These are phyloP conservation scores for Ramaria sp. DNA, from an alignment of 768 basidiomycete genomes.

Conservation along the genomic window DNA sequence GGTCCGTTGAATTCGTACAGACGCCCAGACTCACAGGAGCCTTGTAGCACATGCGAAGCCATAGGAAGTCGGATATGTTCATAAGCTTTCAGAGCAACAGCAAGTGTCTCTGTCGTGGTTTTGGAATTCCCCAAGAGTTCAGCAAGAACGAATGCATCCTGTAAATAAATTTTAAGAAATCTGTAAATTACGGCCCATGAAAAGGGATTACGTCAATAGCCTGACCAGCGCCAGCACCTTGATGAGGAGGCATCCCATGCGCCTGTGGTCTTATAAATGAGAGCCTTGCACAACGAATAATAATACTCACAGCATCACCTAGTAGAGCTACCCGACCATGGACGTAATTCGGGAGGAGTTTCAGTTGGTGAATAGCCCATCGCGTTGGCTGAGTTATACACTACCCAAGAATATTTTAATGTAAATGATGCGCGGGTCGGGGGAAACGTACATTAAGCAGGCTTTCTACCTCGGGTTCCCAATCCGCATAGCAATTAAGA, in stretches of 20 bases:
- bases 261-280: constrained; percentile 19
- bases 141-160: constrained; percentile 20
- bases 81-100: constrained; percentile 14
- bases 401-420: background rate
- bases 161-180: background rate
- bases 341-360: constrained; percentile 16
- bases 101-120: constrained; percentile 9
- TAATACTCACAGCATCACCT: constrained; percentile 20
- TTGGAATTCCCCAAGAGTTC: constrained; percentile 13
- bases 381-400: constrained; percentile 9
- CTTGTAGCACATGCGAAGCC: constrained; percentile 7
- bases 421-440: background rate
- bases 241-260: constrained; percentile 43
- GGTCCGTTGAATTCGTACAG: constrained; percentile 10
- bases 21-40: constrained; percentile 7
- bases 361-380: constrained; percentile 18
- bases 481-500: constrained; percentile 18
- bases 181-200: background rate
- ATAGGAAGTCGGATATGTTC: constrained; percentile 16
- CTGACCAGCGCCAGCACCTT: constrained; percentile 49
- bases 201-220: constrained; percentile 35
- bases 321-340: constrained; percentile 17
- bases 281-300: background rate
- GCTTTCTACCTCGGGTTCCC: constrained; percentile 26
- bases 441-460: constrained; percentile 19